phyloP scores from a whole-genome alignment of 2,329 filamentous ascomycete species.

The Raffaelea albimanens region DNA sequence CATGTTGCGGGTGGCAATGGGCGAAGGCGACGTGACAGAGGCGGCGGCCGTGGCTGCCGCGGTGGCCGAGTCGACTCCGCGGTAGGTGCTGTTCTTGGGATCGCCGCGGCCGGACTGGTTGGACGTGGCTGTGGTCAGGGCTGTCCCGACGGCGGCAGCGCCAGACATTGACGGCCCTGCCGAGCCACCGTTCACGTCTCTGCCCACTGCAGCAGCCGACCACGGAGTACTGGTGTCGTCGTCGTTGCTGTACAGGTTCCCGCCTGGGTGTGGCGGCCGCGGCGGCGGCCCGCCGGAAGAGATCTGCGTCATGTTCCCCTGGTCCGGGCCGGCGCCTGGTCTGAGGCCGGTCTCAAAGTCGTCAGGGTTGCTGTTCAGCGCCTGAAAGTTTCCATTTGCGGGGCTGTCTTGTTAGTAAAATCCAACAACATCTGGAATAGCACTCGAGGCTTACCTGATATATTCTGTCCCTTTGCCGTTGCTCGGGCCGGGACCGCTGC shows the following conservation, averaged over 20 bases:
- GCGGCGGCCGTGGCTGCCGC: too few relatives aligned
- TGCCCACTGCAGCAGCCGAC: too few relatives aligned
- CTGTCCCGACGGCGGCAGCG: conserved; percentile 7
- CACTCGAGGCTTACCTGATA: conserved; percentile 28
- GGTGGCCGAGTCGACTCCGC: neutral
- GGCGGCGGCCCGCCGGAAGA: conserved; percentile 3
- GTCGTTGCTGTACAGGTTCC: neutral
- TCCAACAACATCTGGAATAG: too few relatives aligned
- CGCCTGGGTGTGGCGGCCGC: conserved; percentile 9
- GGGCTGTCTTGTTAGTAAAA: too few relatives aligned
- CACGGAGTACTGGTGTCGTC: neutral
- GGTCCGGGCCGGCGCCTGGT: conserved; percentile 6
- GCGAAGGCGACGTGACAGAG: neutral
- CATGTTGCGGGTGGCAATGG: neutral
- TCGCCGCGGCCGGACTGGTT: conserved; percentile 8
- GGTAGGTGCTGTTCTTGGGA: conserved; percentile 1
- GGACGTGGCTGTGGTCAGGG: conserved; percentile 1
- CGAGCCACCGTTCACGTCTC: too few relatives aligned
- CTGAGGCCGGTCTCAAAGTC: conserved; percentile 19
- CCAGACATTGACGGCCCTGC: conserved; percentile 12
- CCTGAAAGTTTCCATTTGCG: conserved; percentile 25
- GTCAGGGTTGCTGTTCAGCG: conserved; percentile 24
- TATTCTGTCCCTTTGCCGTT: conserved; percentile 25
- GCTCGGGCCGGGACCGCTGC: conserved; percentile 29
- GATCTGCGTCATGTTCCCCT: conserved; percentile 1